These are phyloP conservation scores for Phytophthora foliorum DNA, from an alignment of 352 stramenopile genomes.

Conservation along the genomic window DNA sequence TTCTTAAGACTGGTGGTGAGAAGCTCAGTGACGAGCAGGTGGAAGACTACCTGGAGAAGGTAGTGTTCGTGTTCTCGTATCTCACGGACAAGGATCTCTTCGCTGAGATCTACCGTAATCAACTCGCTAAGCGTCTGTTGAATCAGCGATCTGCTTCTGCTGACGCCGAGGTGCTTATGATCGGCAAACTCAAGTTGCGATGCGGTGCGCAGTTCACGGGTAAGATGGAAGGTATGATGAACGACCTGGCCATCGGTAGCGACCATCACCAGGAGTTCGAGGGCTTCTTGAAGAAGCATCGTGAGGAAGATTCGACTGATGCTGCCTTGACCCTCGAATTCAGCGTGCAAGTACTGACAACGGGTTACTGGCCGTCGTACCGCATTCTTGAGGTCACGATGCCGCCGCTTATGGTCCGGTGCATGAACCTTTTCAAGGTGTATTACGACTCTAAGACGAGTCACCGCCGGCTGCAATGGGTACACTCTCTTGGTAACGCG, in stretches of 20 bases:
- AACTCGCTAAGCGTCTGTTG: conserved; percentile 98
- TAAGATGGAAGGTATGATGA: conserved; percentile 99
- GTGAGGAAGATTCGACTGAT: conserved; percentile 66
- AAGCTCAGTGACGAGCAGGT: conserved; percentile 98
- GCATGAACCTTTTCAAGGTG: conserved; percentile 97
- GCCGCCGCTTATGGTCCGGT: conserved; percentile 94
- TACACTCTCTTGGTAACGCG: conserved; percentile 97
- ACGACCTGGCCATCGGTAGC: conserved; percentile 97
- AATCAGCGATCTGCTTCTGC: conserved; percentile 98
- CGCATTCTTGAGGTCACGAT: conserved; percentile 97
- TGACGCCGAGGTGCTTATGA: conserved; percentile 99
- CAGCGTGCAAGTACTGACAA: conserved; percentile 98
- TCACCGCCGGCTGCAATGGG: conserved; percentile 97
- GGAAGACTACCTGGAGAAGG: conserved; percentile 97
- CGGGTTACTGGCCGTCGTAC: conserved; percentile 99
- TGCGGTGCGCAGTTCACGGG: conserved; percentile 99
- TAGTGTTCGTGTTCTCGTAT: conserved; percentile 99
- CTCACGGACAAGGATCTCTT: conserved; percentile 99
- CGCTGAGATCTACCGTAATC: conserved; percentile 99
- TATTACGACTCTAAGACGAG: conserved; percentile 95
- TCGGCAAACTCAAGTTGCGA: conserved; percentile 99
- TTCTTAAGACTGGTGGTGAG: conserved; percentile 98
- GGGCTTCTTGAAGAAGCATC: conserved; percentile 89
- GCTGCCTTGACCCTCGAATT: conserved; percentile 91
- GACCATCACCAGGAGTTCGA: conserved; percentile 98